phyloP scores from a whole-genome alignment of 192 early-diverging fungal genomes.

The Backusella circina region DNA sequence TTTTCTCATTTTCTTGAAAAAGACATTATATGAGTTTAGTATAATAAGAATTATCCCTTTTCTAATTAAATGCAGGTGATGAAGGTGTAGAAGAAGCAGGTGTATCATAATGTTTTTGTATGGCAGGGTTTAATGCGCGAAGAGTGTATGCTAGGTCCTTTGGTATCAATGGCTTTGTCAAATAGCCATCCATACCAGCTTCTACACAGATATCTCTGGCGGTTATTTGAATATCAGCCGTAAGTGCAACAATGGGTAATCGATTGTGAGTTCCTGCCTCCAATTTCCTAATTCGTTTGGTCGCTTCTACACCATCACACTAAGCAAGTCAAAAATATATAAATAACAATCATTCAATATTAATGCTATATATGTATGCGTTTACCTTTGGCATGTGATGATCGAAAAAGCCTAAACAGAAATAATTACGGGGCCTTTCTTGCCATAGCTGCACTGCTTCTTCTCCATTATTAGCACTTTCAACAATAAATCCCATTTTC shows the following conservation, averaged over 20 bases:
- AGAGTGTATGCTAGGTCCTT: slow-evolving; percentile 42
- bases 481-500: slow-evolving; percentile 42
- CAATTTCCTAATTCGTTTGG: slow-evolving; percentile 40
- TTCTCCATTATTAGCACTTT: slow-evolving; percentile 46
- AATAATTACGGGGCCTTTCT: slow-evolving; percentile 35
- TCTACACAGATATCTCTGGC: slow-evolving; percentile 41
- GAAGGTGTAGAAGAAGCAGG: not conserved
- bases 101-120: slow-evolving; percentile 6
- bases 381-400: slow-evolving; percentile 52
- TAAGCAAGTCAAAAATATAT: no score
- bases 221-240: slow-evolving; percentile 45
- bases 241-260: slow-evolving; percentile 45
- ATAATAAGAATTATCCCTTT: not conserved
- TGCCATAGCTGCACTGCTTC: slow-evolving; percentile 39
- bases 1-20: no score
- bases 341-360: no score
- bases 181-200: slow-evolving; percentile 49
- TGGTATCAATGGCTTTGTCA: slow-evolving; percentile 48
- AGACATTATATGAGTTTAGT: not conserved
- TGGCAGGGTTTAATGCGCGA: slow-evolving; percentile 28
- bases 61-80: not conserved
- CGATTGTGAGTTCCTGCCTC: slow-evolving; percentile 20
- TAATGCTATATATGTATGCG: no score
- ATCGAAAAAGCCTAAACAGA: slow-evolving; percentile 46
- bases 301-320: slow-evolving; percentile 50